These are phyloP conservation scores for Monascus purpureus DNA, from an alignment of 495 filamentous ascomycete species.

Conservation along the genomic window DNA sequence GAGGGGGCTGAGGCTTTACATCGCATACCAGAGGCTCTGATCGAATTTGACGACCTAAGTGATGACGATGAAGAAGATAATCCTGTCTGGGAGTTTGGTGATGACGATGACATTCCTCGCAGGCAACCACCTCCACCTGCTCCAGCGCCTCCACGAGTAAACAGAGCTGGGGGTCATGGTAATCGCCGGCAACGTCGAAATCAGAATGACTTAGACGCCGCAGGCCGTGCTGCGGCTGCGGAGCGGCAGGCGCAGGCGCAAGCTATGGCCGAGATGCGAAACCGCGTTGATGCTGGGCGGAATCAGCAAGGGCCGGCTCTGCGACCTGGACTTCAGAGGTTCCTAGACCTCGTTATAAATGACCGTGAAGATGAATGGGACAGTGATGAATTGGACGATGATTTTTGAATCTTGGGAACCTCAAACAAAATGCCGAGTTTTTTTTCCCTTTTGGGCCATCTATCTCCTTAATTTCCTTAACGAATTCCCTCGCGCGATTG, in stretches of 20 bases:
- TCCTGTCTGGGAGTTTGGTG: constrained; percentile 5
- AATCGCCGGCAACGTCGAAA: constrained; percentile 14
- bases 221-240: constrained; percentile 26
- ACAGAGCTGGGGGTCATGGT: constrained; percentile 10
- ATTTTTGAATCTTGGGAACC: constrained; percentile 12
- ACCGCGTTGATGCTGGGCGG: constrained; percentile 10
- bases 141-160: constrained; percentile 23
- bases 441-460: too few species aligned
- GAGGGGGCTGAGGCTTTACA: constrained; percentile 31
- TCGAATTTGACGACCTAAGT: constrained; percentile 22
- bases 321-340: constrained; percentile 32
- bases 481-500: too few species aligned
- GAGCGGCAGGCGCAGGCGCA: constrained; percentile 30
- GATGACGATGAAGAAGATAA: constrained; percentile 3
- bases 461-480: too few species aligned
- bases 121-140: constrained; percentile 29
- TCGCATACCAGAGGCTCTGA: constrained; percentile 21
- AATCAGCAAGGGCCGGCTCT: constrained; percentile 1
- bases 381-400: constrained; percentile 44
- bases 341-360: constrained; percentile 37
- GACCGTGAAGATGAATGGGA: constrained; percentile 54
- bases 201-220: constrained; percentile 18
- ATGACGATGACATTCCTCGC: constrained; percentile 11
- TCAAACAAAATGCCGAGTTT: too few species aligned
- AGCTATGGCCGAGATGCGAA: constrained; percentile 29